These are phyloP conservation scores for Zygosaccharomyces sapae DNA, from an alignment of 1,139 yeast genomes.

Conservation along the genomic window DNA sequence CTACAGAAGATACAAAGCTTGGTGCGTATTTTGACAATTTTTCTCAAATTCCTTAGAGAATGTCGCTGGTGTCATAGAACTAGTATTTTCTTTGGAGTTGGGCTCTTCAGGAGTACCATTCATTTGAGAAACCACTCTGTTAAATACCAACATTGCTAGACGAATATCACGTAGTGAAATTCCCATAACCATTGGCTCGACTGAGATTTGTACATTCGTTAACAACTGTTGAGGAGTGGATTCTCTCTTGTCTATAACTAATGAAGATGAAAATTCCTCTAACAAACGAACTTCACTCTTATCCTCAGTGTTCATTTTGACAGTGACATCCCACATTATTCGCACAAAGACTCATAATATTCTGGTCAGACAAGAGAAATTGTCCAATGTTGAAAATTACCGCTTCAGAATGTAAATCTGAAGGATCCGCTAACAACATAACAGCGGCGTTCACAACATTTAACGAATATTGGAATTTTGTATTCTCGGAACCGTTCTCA, in stretches of 20 bases:
- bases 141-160: slow-evolving; percentile 68
- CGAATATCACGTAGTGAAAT: slow-evolving; percentile 87
- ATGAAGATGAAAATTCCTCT: slow-evolving; percentile 82
- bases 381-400: slow-evolving; percentile 86
- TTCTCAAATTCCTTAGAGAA: slow-evolving; percentile 61
- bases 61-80: slow-evolving; percentile 36
- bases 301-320: slow-evolving; percentile 68
- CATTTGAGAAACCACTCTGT: slow-evolving; percentile 59
- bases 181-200: slow-evolving; percentile 78
- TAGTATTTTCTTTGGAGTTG: slow-evolving; percentile 30
- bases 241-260: slow-evolving; percentile 68
- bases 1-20: slow-evolving; percentile 48
- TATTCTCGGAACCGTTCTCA: neutral
- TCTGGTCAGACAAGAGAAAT: slow-evolving; percentile 64
- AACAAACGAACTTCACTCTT: slow-evolving; percentile 63
- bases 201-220: slow-evolving; percentile 62
- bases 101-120: slow-evolving; percentile 22
- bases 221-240: slow-evolving; percentile 54
- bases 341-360: slow-evolving; percentile 58
- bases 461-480: slow-evolving; percentile 51
- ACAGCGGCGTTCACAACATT: slow-evolving; percentile 75
- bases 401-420: slow-evolving; percentile 69
- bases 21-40: slow-evolving; percentile 64
- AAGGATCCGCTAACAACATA: slow-evolving; percentile 76
- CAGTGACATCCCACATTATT: slow-evolving; percentile 84